Base-by-base conservation (phyloP, 495 filamentous ascomycete genomes). In the Bacidia gigantensis region DNA sequence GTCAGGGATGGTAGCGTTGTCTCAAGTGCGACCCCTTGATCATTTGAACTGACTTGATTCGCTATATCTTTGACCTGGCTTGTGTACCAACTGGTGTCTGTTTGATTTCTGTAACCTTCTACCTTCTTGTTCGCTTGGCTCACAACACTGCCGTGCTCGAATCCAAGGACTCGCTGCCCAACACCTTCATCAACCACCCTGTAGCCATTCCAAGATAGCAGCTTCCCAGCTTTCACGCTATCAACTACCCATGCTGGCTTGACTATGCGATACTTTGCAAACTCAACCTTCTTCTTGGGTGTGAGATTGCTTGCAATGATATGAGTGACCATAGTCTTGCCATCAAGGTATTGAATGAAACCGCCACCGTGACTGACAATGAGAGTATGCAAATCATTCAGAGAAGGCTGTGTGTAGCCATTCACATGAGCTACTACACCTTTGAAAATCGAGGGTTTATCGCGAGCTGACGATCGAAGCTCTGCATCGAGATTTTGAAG, bases 221-320 rank as follows among this genome's bases (percentile, higher is more conserved):
- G 60, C 49, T 75, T 82, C 1, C 88, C 87, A 3, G 82, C 84
- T 45, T 79, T 72, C 51, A 97, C 76, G 61, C 88, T 93, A 54
- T 97, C 92, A 10, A 86, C 81, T 1, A 97, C 75, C 92, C 92
- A 98, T 47, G 89, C 83, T n/a, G 92, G 92, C 65, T 89, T 94
- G 56, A 95, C 92, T 22, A 98, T 86, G 25, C 87, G 80, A 60
- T 95, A 97, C 51, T 77, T 79, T 20, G 68, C 71, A 56, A 93
- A 95, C 55, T 96, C 92, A 26, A 86, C 79, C 25, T 78, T 75
- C 62, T 98, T 98, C 72, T 95, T 97, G 0, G 86, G 86, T 1
- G 92, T 90, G 29, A 98, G 73, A 50, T 79, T 81, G 43, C 84
- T 87, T 3, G 90, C 88, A 60, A 98, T 88, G 59, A 98, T 93